Conservation (phyloP, 2,329 filamentous ascomycete species). For the Penicillium capsulatum region DNA sequence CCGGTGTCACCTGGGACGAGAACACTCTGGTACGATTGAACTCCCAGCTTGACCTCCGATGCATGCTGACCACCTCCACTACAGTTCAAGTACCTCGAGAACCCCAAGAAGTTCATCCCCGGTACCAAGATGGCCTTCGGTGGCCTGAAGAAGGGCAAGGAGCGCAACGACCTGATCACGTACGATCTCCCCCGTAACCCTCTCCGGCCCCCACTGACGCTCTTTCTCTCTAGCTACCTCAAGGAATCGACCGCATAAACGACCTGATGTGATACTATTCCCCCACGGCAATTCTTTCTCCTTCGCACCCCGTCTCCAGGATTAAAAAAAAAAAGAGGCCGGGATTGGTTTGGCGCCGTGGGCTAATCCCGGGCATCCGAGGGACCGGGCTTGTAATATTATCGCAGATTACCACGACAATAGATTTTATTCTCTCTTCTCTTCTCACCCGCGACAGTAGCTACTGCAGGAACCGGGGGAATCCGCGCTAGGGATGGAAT, state of each 20-base stretch:
- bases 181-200: constrained; percentile 49
- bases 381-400: constrained; percentile 39
- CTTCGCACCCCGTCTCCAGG: constrained; percentile 18
- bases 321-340: constrained; percentile 22
- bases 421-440: constrained; percentile 29
- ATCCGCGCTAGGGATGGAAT: not conserved
- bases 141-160: constrained; percentile 99
- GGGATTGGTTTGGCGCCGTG: constrained; percentile 22
- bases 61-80: constrained; percentile 1
- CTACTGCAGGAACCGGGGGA: constrained; percentile 3
- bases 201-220: constrained; percentile 13
- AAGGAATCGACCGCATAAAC: constrained; percentile 38
- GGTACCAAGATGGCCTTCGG: constrained; percentile 99
- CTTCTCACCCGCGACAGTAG: constrained; percentile 8
- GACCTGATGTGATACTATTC: constrained; percentile 20
- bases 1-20: constrained; percentile 85
- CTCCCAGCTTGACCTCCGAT: not conserved
- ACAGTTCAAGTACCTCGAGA: constrained; percentile 97
- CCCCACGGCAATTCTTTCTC: constrained; percentile 15
- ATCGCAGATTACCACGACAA: constrained; percentile 32
- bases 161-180: constrained; percentile 98
- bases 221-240: constrained; percentile 31
- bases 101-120: constrained; percentile 99
- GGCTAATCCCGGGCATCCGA: constrained; percentile 23
- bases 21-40: constrained; percentile 65